Percentiles rank a stretch among this genome's conserved stretches.
These are phyloP conservation scores for Adansonia grandidieri DNA, from an alignment of 441 rosid genomes.

Conservation along the genomic window DNA sequence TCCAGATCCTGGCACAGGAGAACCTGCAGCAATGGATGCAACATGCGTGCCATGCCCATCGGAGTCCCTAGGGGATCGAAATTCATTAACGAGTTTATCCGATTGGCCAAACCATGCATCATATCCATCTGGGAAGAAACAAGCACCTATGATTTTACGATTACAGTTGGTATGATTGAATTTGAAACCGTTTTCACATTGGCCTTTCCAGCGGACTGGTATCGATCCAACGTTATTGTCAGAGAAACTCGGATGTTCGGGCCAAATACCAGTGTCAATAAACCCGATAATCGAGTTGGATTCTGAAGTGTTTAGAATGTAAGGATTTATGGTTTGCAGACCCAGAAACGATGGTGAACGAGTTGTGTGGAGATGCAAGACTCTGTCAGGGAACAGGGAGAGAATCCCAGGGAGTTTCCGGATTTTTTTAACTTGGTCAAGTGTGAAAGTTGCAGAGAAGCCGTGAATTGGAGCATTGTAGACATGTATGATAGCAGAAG, in stretches of 20 bases:
- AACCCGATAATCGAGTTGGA: conserved; percentile 35
- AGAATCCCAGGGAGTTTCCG: conserved; percentile 26
- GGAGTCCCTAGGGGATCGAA: conserved; percentile 28
- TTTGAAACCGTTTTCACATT: conserved; percentile 33
- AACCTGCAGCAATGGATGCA: conserved; percentile 28
- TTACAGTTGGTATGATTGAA: conserved; percentile 34
- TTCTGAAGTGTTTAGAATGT: not conserved
- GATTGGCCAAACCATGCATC: conserved; percentile 22
- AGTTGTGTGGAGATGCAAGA: conserved; percentile 40
- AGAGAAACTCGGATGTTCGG: conserved; percentile 38
- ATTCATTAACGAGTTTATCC: not conserved
- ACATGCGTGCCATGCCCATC: conserved; percentile 31
- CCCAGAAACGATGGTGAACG: conserved; percentile 38
- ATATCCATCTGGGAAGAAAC: conserved; percentile 34
- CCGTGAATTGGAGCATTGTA: conserved; percentile 22
- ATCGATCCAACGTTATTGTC: conserved; percentile 28
- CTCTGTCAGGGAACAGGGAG: conserved; percentile 30
- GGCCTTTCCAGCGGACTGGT: conserved; percentile 34
- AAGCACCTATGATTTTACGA: conserved; percentile 37
- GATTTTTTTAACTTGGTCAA: conserved; percentile 12
- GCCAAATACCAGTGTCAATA: conserved; percentile 43
- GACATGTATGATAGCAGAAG: conserved; percentile 15
- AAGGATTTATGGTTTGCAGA: conserved; percentile 3
- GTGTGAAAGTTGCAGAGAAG: conserved; percentile 24
- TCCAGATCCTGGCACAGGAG: conserved; percentile 26